Evolutionary conservation across 2,329 filamentous ascomycete genomes (phyloP).

Genomic region (Stagonosporopsis tanaceti): DNA sequence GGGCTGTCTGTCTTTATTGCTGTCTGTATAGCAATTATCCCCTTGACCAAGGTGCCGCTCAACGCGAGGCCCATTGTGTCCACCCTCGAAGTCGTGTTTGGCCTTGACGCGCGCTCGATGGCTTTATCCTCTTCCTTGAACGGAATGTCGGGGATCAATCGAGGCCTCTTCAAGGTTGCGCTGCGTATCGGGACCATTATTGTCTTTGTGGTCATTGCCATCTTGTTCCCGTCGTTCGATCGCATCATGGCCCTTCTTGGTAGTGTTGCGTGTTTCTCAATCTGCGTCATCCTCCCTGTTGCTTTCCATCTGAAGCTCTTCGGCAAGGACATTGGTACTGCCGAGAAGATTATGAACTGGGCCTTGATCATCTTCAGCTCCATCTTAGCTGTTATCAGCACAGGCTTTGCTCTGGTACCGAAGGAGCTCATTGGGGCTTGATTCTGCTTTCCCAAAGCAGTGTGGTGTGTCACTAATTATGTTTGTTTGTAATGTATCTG

Average conservation of each 20-base stretch:
- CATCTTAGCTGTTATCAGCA: slow-evolving; percentile 77
- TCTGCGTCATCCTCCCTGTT: slow-evolving; percentile 90
- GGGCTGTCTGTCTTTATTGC: slow-evolving; percentile 80
- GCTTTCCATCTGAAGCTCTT: slow-evolving; percentile 93
- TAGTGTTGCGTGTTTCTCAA: slow-evolving; percentile 88
- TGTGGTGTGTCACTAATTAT: neutral
- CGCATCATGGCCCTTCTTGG: slow-evolving; percentile 92
- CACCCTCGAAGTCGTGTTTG: slow-evolving; percentile 81
- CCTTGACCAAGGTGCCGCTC: slow-evolving; percentile 91
- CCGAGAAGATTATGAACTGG: slow-evolving; percentile 74
- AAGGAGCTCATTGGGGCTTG: slow-evolving; percentile 59
- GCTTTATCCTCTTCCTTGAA: slow-evolving; percentile 58
- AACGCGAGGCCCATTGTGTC: slow-evolving; percentile 88
- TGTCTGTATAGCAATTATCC: slow-evolving; percentile 88
- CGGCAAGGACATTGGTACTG: slow-evolving; percentile 69
- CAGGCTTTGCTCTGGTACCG: slow-evolving; percentile 87
- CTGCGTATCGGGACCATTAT: slow-evolving; percentile 73
- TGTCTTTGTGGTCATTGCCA: slow-evolving; percentile 78
- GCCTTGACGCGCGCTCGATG: slow-evolving; percentile 69
- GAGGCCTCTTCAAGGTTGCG: slow-evolving; percentile 65
- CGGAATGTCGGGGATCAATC: slow-evolving; percentile 64
- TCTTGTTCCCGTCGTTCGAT: slow-evolving; percentile 80
- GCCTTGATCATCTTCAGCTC: slow-evolving; percentile 73
- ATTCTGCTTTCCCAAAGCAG: neutral
- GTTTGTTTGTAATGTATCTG: slow-evolving; percentile 5